phyloP scores from a whole-genome alignment of 768 basidiomycete genomes.

The Podaxis carcinomalis region DNA sequence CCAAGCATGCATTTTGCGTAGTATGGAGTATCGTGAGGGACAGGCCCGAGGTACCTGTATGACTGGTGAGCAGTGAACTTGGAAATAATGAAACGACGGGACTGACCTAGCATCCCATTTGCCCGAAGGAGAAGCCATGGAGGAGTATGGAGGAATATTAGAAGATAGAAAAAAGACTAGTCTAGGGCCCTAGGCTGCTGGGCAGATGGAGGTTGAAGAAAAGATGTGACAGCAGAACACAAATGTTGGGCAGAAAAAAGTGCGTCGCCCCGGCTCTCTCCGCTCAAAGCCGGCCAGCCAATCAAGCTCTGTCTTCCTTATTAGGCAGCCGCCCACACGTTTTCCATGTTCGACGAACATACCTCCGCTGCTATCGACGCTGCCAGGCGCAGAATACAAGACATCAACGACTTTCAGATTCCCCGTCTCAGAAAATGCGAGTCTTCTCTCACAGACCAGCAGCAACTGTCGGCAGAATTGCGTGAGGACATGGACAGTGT shows the following conservation, averaged over 20 bases:
- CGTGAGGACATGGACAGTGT: conserved; percentile 69
- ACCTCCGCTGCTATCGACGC: conserved; percentile 5
- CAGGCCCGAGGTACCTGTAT: conserved; percentile 60
- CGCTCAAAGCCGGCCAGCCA: conserved; percentile 32
- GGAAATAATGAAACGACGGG: neutral
- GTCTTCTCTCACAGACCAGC: conserved; percentile 59
- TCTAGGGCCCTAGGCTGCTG: conserved; percentile 14
- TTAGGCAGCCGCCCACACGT: conserved; percentile 1
- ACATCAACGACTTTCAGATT: conserved; percentile 40
- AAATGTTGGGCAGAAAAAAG: conserved; percentile 23
- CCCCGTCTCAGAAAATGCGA: conserved; percentile 66
- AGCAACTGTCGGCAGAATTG: conserved; percentile 69
- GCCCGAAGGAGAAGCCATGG: conserved; percentile 30
- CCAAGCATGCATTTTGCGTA: conserved; percentile 87
- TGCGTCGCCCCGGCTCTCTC: conserved; percentile 27
- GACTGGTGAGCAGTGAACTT: conserved; percentile 7
- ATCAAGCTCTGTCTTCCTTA: conserved; percentile 24
- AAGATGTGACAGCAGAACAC: conserved; percentile 11
- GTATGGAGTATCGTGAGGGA: conserved; percentile 72
- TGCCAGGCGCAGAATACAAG: conserved; percentile 5
- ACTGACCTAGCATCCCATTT: conserved; percentile 77
- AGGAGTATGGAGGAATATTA: conserved; percentile 26
- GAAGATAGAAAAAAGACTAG: conserved; percentile 9
- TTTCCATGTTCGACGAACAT: conserved; percentile 9
- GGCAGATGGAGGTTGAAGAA: conserved; percentile 20